Base-by-base conservation (phyloP, 78 protist species). In the Tieghemostelium lacteum region DNA sequence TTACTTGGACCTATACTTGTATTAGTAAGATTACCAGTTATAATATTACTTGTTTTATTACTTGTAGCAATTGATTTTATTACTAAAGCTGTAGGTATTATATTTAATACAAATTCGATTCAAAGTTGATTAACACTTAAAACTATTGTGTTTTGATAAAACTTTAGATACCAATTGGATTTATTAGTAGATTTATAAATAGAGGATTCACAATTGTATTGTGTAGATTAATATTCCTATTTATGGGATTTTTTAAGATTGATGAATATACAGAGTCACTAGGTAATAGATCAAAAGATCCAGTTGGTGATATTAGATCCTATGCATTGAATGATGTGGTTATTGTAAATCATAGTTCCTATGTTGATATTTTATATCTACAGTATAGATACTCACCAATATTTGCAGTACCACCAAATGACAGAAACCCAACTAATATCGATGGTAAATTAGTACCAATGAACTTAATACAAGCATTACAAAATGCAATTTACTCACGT, bases 361-460 rank as follows among this genome's bases (percentile, higher is more conserved):
- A 83, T 17, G 34, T 83, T 45, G 91, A 83, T 58, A 83, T 83
- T 45, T 69, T 83, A n/a, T 83, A 83, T 83, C 39, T 83, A 8
- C 33, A 14, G 7, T 83, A 69, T 39, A 64, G 70, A 42, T 83
- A 28, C 42, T 83, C 91, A 60, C 91, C 91, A 37, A 42, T 24
- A 22, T 83, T 83, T 60, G 69, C 80, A 40, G 67, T 83, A 14
- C 91, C 91, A 83, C 91, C 91, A 33, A 83, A 69, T 42, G 91
- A 83, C 37, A 29, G 74, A 10, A 26, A 39, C 3, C 16, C 28
- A 33, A 14, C 49, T 7, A 17, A 22, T 28, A 24, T 39, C 22
- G 58, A 14, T 37, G 65, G 61, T 31, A 45, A 60, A 52, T 26
- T 78, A 16, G 66, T 83, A 6, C 77, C 77, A 69, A n/a, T 83